These are phyloP conservation scores for Strobilomyces echinocephalus DNA, from an alignment of 768 basidiomycete genomes.

Conservation along the genomic window DNA sequence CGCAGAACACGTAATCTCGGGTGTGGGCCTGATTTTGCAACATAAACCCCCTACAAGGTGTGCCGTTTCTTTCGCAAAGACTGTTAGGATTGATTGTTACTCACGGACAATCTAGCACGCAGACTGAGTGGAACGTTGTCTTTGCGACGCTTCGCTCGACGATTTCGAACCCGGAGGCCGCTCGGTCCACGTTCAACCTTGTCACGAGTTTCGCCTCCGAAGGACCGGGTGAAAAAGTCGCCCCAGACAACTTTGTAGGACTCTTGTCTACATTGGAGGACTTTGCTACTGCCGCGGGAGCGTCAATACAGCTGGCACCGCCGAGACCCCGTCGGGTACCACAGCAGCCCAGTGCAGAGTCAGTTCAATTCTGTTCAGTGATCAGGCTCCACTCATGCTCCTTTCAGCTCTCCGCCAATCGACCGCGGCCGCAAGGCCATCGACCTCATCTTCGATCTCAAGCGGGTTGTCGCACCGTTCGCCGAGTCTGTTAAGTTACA, in stretches of 20 bases:
- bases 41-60: slow-evolving; percentile 67
- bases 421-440: slow-evolving; percentile 80
- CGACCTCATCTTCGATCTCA: slow-evolving; percentile 72
- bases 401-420: slow-evolving; percentile 62
- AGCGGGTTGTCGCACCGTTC: slow-evolving; percentile 58
- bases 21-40: slow-evolving; percentile 74
- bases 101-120: slow-evolving; percentile 48
- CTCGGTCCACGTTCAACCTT: slow-evolving; percentile 78
- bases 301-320: slow-evolving; percentile 55
- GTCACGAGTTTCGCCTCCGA: slow-evolving; percentile 62
- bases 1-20: slow-evolving; percentile 87
- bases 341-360: slow-evolving; percentile 50
- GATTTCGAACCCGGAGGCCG: slow-evolving; percentile 80
- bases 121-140: slow-evolving; percentile 94
- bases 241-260: slow-evolving; percentile 74
- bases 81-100: not conserved
- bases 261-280: slow-evolving; percentile 80
- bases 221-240: slow-evolving; percentile 55
- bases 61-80: not conserved
- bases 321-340: slow-evolving; percentile 48
- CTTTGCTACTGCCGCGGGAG: slow-evolving; percentile 76
- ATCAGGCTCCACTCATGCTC: not conserved
- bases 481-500: slow-evolving; percentile 44
- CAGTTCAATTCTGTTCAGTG: slow-evolving; percentile 12
- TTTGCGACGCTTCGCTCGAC: slow-evolving; percentile 86